phyloP scores from a whole-genome alignment of 768 basidiomycete species.

The Mycena rebaudengoi region DNA sequence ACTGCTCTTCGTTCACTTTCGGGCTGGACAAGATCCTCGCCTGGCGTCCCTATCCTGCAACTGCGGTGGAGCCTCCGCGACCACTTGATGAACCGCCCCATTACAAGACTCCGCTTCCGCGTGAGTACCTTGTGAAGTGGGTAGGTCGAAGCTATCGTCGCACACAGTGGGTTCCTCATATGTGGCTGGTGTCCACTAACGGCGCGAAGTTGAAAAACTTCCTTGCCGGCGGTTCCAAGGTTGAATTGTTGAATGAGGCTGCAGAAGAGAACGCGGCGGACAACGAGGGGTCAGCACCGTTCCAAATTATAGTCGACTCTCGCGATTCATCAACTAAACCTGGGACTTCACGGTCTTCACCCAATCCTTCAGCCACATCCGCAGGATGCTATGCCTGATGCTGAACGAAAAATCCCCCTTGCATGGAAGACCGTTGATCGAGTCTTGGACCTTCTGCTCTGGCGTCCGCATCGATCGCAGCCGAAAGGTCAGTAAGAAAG shows the following conservation, averaged over 20 bases:
- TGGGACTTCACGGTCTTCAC: conserved; percentile 29
- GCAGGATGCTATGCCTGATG: conserved; percentile 65
- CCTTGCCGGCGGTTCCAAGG: conserved; percentile 69
- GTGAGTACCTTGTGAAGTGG: conserved; percentile 97
- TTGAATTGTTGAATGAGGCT: conserved; percentile 67
- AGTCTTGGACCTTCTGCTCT: conserved; percentile 82
- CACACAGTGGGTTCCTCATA: conserved; percentile 90
- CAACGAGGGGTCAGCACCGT: conserved; percentile 33
- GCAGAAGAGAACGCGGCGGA: conserved; percentile 42
- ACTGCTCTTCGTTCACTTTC: conserved; percentile 79
- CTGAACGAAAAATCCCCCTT: conserved; percentile 75
- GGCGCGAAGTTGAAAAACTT: conserved; percentile 80
- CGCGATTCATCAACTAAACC: conserved; percentile 45
- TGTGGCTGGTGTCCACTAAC: conserved; percentile 83
- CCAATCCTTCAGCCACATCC: conserved; percentile 37
- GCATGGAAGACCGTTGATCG: conserved; percentile 93
- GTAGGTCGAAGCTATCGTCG: conserved; percentile 78
- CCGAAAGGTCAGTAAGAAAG: conserved; percentile 32
- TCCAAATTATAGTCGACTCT: conserved; percentile 53
- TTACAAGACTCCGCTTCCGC: conserved; percentile 71
- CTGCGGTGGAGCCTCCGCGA: conserved; percentile 62
- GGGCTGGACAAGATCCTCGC: conserved; percentile 86
- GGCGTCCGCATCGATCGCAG: conserved; percentile 54
- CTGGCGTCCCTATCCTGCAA: conserved; percentile 84
- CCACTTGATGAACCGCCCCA: conserved; percentile 50